A percentile compares a stretch with the other conserved stretches of the same genome.
Conservation (phyloP, 2,329 filamentous ascomycete genomes). For the Blastomyces gilchristii region DNA sequence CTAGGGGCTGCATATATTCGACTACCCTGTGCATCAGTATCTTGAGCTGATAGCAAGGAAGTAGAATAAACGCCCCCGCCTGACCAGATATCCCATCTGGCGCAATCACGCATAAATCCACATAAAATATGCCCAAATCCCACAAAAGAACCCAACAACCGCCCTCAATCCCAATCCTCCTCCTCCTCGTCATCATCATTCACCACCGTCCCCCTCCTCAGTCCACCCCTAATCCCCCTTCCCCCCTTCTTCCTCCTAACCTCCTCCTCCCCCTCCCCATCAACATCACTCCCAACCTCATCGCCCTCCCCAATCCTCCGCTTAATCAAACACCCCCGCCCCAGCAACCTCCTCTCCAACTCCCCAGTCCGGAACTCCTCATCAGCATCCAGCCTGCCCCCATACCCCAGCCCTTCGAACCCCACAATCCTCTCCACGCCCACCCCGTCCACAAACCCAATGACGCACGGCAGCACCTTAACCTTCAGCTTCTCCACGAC, state of each 20-base stretch:
- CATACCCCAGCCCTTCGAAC: slow-evolving; percentile 37
- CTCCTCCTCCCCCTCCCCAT: slow-evolving; percentile 18
- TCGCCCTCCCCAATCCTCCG: slow-evolving; percentile 25
- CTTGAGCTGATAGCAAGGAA: background rate
- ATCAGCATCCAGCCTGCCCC: slow-evolving; percentile 28
- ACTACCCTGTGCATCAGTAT: background rate
- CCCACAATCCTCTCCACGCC: slow-evolving; percentile 37
- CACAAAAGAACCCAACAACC: background rate
- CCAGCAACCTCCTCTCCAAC: slow-evolving; percentile 35
- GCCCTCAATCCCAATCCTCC: slow-evolving; percentile 39
- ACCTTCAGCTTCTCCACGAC: slow-evolving; percentile 39
- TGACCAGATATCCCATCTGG: background rate
- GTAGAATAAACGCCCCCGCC: background rate
- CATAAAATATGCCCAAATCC: background rate
- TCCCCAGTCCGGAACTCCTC: slow-evolving; percentile 32
- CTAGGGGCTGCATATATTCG: background rate
- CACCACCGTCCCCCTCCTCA: slow-evolving; percentile 21
- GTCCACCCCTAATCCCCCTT: slow-evolving; percentile 13
- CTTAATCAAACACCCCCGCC: slow-evolving; percentile 30
- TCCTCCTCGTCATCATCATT: slow-evolving; percentile 31
- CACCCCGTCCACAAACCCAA: slow-evolving; percentile 40
- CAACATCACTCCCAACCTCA: slow-evolving; percentile 17
- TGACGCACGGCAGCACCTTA: slow-evolving; percentile 39
- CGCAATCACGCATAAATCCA: too few species aligned
- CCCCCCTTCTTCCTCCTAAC: slow-evolving; percentile 17